These are phyloP conservation scores for Phycomyces blakesleeanus DNA, from an alignment of 192 early-diverging fungal genomes.

Conservation along the genomic window DNA sequence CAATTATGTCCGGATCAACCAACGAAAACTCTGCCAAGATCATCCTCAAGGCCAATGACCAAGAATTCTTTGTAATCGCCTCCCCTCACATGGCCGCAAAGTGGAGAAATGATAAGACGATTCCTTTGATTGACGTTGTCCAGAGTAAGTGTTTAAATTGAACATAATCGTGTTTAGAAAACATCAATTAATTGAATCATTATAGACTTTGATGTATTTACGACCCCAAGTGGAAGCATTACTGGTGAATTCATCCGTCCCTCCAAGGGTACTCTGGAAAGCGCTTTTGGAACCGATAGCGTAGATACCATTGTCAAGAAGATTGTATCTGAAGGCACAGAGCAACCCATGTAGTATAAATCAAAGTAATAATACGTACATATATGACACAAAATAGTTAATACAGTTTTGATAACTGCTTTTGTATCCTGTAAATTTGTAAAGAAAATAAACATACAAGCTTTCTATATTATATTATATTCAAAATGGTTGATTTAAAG, in stretches of 20 bases:
- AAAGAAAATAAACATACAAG: background rate
- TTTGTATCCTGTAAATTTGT: too few relatives aligned
- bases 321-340: conserved; percentile 30
- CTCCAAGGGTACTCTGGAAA: conserved; percentile 26
- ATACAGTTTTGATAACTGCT: too few relatives aligned
- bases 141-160: conserved; percentile 28
- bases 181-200: background rate
- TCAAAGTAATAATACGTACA: too few relatives aligned
- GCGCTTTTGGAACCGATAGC: conserved; percentile 29
- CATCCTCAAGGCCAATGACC: conserved; percentile 25
- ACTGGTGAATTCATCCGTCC: conserved; percentile 30
- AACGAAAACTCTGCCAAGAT: conserved; percentile 12
- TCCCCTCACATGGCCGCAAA: conserved; percentile 19
- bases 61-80: conserved; percentile 36
- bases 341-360: conserved; percentile 17
- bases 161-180: too few relatives aligned
- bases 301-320: conserved; percentile 26
- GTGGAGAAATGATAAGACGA: conserved; percentile 33
- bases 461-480: background rate
- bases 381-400: too few relatives aligned
- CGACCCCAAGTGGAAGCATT: conserved; percentile 22
- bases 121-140: conserved; percentile 36
- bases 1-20: conserved; percentile 13
- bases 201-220: conserved; percentile 34
- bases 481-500: too few relatives aligned